A percentile compares a stretch with the other conserved stretches of the same genome.
Conservation (phyloP, 495 filamentous ascomycete species). For the Daldinia loculata region DNA sequence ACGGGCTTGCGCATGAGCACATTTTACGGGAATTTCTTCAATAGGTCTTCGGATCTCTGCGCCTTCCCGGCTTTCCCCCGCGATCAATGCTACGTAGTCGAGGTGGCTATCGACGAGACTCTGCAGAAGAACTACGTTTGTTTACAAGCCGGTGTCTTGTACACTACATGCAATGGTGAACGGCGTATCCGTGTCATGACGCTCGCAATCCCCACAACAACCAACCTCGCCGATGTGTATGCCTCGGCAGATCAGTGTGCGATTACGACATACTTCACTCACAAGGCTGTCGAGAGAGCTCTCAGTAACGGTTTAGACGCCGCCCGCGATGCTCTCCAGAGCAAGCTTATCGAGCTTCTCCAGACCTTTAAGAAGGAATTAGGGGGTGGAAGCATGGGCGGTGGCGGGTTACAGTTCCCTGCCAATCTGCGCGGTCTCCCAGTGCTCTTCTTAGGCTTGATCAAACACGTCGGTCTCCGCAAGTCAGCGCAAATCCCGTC, state of each 20-base stretch:
- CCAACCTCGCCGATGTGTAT: slow-evolving; percentile 88
- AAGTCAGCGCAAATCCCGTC: slow-evolving; percentile 96
- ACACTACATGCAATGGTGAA: slow-evolving; percentile 98
- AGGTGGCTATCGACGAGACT: slow-evolving; percentile 96
- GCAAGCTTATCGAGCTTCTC: slow-evolving; percentile 90
- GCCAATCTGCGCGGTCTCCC: slow-evolving; percentile 88
- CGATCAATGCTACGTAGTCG: slow-evolving; percentile 98
- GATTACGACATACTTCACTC: slow-evolving; percentile 91
- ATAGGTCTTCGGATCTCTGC: slow-evolving; percentile 93
- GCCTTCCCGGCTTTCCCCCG: slow-evolving; percentile 97
- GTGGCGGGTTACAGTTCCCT: slow-evolving; percentile 90
- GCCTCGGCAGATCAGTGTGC: slow-evolving; percentile 94
- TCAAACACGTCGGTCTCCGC: slow-evolving; percentile 94
- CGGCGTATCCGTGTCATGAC: slow-evolving; percentile 94
- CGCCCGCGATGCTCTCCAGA: slow-evolving; percentile 86
- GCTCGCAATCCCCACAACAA: slow-evolving; percentile 89
- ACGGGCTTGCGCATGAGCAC: slow-evolving; percentile 95
- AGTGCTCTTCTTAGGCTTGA: slow-evolving; percentile 89
- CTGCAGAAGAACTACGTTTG: slow-evolving; percentile 93
- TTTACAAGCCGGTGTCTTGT: slow-evolving; percentile 94
- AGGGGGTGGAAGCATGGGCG: slow-evolving; percentile 93
- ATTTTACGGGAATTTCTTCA: slow-evolving; percentile 99
- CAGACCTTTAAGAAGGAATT: slow-evolving; percentile 97
- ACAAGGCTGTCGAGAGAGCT: slow-evolving; percentile 94
- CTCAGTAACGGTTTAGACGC: slow-evolving; percentile 87